A percentile compares a stretch with the other conserved stretches of the same genome.
Conservation (phyloP, 805 yeast genomes). For the Suhomyces sp. region DNA sequence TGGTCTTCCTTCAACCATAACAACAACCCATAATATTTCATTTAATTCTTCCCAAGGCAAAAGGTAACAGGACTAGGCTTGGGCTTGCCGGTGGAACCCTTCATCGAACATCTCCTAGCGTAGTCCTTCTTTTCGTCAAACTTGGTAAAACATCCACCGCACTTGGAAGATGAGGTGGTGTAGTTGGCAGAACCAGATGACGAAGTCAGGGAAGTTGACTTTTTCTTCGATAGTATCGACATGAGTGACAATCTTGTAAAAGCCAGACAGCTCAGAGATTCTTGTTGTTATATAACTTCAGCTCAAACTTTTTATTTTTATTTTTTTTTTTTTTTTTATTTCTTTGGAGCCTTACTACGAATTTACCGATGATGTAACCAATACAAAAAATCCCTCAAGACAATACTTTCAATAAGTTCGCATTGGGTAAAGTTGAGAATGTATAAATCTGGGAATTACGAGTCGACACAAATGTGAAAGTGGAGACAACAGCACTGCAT, state of each 20-base stretch:
- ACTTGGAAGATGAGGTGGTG: slow-evolving; percentile 1
- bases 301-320: neutral
- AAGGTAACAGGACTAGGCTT: slow-evolving; percentile 30
- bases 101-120: slow-evolving; percentile 37
- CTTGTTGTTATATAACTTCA: neutral
- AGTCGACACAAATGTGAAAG: neutral
- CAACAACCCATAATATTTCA: neutral
- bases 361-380: slow-evolving; percentile 5
- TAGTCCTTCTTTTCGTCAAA: slow-evolving; percentile 48
- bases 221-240: slow-evolving; percentile 7
- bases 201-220: slow-evolving; percentile 5
- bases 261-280: neutral
- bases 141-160: slow-evolving; percentile 14
- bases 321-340: neutral
- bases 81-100: slow-evolving; percentile 14
- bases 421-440: neutral
- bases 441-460: neutral
- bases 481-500: neutral
- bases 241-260: neutral
- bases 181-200: neutral
- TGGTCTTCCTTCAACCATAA: neutral
- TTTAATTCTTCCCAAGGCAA: slow-evolving; percentile 35
- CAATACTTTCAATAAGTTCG: neutral
- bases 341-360: neutral
- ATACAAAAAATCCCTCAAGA: slow-evolving; percentile 7